Conservation (phyloP, 805 yeast genomes). For the Hemisphaericaspora nanyangensis region DNA sequence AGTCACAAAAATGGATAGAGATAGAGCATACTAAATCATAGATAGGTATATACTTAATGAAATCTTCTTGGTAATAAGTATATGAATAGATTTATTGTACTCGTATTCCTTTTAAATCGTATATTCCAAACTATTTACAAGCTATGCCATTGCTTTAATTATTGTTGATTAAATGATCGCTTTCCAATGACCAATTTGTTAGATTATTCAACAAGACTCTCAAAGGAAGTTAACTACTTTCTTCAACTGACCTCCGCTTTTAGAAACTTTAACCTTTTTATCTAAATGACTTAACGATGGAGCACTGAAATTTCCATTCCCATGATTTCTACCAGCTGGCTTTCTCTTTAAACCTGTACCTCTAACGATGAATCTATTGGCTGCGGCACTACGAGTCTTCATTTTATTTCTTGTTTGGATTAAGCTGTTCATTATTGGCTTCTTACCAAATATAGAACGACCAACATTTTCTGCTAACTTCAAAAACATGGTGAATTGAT, state of each 20-base stretch:
- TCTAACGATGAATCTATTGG: slow-evolving; percentile 79
- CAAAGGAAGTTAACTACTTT: no score
- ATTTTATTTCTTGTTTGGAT: slow-evolving; percentile 44
- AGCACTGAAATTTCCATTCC: slow-evolving; percentile 83
- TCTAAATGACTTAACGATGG: slow-evolving; percentile 56
- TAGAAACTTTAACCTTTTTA: slow-evolving; percentile 52
- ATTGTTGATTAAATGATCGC: no score
- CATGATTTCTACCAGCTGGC: slow-evolving; percentile 85
- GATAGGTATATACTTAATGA: no score
- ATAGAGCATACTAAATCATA: slow-evolving; percentile 35
- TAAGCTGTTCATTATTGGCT: slow-evolving; percentile 19
- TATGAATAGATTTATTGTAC: no score
- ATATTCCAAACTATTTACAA: not conserved
- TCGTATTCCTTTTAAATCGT: no score
- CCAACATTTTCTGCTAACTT: slow-evolving; percentile 5
- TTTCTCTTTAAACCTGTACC: slow-evolving; percentile 55
- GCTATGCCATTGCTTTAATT: not conserved
- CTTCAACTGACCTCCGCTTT: slow-evolving; percentile 52
- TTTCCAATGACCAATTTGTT: no score
- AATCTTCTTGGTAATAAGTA: no score
- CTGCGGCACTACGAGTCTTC: slow-evolving; percentile 84
- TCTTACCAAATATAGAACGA: slow-evolving; percentile 12
- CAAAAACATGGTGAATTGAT: slow-evolving; percentile 3
- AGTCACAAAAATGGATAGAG: slow-evolving; percentile 45
- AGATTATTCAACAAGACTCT: no score